Conservation (phyloP, 306 rosid genomes). For the Canavalia gladiata region DNA sequence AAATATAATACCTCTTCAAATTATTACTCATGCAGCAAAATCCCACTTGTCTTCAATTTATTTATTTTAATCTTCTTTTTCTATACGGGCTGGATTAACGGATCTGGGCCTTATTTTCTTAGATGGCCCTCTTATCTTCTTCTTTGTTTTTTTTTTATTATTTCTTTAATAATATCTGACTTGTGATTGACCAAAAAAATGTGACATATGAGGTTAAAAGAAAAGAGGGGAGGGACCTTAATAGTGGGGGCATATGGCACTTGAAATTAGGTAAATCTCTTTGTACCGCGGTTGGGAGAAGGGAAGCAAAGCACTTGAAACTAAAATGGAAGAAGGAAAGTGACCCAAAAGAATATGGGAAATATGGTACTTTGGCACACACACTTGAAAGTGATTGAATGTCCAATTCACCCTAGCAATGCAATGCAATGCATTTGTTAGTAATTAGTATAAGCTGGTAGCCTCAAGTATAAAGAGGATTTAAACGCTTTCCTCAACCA, state of each 20-base stretch:
- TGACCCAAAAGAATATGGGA: conserved; percentile 45
- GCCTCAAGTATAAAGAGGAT: background rate
- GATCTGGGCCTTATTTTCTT: background rate
- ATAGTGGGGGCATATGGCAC: conserved; percentile 13
- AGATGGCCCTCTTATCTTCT: background rate
- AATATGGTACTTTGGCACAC: conserved; percentile 41
- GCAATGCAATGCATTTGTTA: background rate
- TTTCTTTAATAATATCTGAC: too few relatives aligned
- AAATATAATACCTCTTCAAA: background rate
- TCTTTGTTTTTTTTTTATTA: background rate
- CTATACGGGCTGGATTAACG: conserved; percentile 5
- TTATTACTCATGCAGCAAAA: background rate
- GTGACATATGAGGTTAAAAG: conserved; percentile 6
- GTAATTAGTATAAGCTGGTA: conserved; percentile 24
- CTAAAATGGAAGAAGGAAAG: conserved; percentile 43
- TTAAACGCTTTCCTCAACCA: conserved; percentile 37
- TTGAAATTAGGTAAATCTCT: conserved; percentile 31
- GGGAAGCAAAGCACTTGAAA: conserved; percentile 42
- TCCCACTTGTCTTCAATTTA: background rate
- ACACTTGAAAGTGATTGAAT: conserved; percentile 44
- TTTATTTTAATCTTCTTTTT: background rate
- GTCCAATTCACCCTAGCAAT: conserved; percentile 31
- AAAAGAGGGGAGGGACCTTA: background rate
- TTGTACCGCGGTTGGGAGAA: conserved; percentile 37
- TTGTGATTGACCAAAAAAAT: too few relatives aligned